These are phyloP conservation scores for Hymenoscyphus scutula DNA, from an alignment of 2,329 filamentous ascomycete genomes.

Conservation along the genomic window DNA sequence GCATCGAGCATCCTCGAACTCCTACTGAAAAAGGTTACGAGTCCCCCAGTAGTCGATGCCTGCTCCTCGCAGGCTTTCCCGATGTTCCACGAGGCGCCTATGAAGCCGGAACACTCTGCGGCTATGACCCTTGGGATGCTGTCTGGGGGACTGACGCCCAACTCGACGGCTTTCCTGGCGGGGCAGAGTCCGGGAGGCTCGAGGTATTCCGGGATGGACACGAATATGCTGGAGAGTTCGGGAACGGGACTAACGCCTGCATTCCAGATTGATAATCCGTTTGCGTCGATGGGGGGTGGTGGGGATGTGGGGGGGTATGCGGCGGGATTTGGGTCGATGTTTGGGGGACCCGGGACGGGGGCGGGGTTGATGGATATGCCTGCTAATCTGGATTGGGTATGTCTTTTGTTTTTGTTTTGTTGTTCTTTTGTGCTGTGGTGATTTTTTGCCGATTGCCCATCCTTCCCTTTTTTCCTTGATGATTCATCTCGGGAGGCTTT, in stretches of 20 bases:
- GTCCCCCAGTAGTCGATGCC: constrained; percentile 37
- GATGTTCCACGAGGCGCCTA: constrained; percentile 44
- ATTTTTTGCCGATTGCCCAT: no score
- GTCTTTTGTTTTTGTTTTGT: no score
- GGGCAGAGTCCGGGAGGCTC: constrained; percentile 35
- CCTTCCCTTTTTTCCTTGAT: no score
- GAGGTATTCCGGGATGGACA: constrained; percentile 31
- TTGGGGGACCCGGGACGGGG: constrained; percentile 40
- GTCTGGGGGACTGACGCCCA: constrained; percentile 57
- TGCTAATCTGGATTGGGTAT: constrained; percentile 61
- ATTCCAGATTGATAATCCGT: constrained; percentile 32
- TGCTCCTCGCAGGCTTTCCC: constrained; percentile 31
- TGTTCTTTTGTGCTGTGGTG: no score
- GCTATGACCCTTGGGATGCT: constrained; percentile 71
- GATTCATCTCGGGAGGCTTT: no score
- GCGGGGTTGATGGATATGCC: constrained; percentile 49
- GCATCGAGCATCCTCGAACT: constrained; percentile 77
- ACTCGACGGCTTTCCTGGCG: constrained; percentile 38
- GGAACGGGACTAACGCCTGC: constrained; percentile 46
- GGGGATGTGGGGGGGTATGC: constrained; percentile 38
- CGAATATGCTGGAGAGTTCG: constrained; percentile 33
- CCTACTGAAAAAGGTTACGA: constrained; percentile 76
- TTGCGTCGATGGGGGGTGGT: constrained; percentile 25
- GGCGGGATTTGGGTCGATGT: constrained; percentile 58
- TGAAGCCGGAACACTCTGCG: constrained; percentile 62